Evolutionary conservation across 352 stramenopile species (phyloP), one percentile per base, ranked within the genome.

Genomic region (Phytopythium montanum): DNA sequence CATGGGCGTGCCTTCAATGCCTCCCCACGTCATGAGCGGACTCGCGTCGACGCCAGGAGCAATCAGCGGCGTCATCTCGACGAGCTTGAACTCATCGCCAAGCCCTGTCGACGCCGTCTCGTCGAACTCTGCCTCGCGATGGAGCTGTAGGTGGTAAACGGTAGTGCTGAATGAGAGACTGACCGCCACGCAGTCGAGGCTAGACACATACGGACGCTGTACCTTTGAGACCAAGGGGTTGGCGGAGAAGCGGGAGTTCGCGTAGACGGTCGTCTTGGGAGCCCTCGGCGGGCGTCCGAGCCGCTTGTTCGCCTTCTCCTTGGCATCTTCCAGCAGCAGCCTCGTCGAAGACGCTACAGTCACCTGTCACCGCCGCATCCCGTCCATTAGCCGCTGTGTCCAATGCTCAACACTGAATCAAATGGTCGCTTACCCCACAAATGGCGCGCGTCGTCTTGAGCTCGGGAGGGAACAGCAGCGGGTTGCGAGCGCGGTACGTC

Each of bases 1-100:
- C 57, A 84, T 78, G 9, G 86, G 86, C 19, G 86, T 95, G 23
- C 66, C 77, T 75, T 92, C 86, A 58, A 95, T 94, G 18, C 86
- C 76, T 31, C 86, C 86, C 86, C 86, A 95, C 0, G 86, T 95
- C 76, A 95, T 90, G 14, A 95, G 51, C 26, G 86, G 86, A 60
- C 80, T 93, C 7, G 75, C 79, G 61, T 90, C 72, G 4, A 90
- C 68, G 26, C 81, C 84, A 16, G 86, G 86, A 3, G 73, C 83
- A 56, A 94, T 86, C 29, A 79, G 51, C 12, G 86, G 86, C 14
- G 86, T 95, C 84, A 95, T 93, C 48, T 83, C 68, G 14, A 95
- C 81, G 39, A 95, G 66, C 0, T 70, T 50, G 29, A 73, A 79
- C 1, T 81, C 72, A 7, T 77, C 65, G 29, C 34, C 51, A 29